Conservation (phyloP, 305 asterid species). For the Fraxinus greggii region DNA sequence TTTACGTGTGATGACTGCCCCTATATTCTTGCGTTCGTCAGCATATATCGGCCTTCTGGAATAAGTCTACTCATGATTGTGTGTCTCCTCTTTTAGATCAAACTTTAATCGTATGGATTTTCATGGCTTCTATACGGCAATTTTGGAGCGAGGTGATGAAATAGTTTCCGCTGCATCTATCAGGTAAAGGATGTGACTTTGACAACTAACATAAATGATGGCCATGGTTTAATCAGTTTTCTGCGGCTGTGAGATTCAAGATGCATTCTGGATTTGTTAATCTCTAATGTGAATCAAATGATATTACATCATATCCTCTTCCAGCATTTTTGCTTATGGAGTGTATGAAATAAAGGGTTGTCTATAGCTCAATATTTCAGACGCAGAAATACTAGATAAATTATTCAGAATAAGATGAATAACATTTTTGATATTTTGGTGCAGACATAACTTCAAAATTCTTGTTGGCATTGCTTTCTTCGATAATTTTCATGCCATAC, state of each 20-base stretch:
- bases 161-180: conserved; percentile 81
- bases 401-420: not conserved
- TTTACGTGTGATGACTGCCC: not conserved
- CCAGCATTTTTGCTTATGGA: not conserved
- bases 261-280: conserved; percentile 4
- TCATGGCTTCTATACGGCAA: conserved; percentile 75
- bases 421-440: not conserved
- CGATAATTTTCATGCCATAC: not conserved
- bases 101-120: conserved; percentile 82
- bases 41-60: conserved; percentile 14
- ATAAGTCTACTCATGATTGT: conserved; percentile 19
- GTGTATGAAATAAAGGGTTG: not conserved
- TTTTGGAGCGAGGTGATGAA: conserved; percentile 93
- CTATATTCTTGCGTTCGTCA: not conserved
- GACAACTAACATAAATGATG: not conserved
- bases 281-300: not conserved
- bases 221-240: not conserved
- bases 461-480: not conserved
- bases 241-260: not conserved
- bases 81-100: conserved; percentile 53
- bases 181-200: conserved; percentile 51
- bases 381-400: not conserved
- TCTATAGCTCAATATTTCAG: not conserved
- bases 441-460: not conserved
- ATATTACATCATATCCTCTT: conserved; percentile 11